Evolutionary conservation across 1,284 basidiomycete genomes (phyloP).

Genomic region (Ceratobasidium sp.): DNA sequence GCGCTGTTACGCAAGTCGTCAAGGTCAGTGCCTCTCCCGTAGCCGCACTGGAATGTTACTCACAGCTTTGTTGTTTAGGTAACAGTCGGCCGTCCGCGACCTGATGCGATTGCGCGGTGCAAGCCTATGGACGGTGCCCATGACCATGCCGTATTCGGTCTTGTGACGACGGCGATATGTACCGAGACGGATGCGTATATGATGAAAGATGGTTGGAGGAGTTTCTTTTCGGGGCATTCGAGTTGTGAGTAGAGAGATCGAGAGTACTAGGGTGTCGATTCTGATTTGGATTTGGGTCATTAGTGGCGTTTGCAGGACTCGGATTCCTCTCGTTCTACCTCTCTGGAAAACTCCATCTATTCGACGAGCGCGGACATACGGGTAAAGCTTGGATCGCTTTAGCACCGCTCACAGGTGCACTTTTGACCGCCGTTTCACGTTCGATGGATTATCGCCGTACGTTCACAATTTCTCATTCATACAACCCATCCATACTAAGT

Average conservation of each 20-base stretch:
- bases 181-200: conserved; percentile 69
- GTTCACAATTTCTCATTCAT: conserved; percentile 49
- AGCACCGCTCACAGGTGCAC: conserved; percentile 79
- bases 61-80: conserved; percentile 46
- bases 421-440: conserved; percentile 89
- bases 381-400: conserved; percentile 88
- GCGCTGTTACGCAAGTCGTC: conserved; percentile 82
- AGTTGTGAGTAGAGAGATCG: conserved; percentile 63
- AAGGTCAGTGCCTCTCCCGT: conserved; percentile 63
- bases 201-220: conserved; percentile 88
- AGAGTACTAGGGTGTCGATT: background rate
- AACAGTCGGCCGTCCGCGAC: conserved; percentile 86
- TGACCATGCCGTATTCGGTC: conserved; percentile 74
- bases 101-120: conserved; percentile 83
- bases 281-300: background rate
- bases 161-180: conserved; percentile 82
- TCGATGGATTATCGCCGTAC: conserved; percentile 89
- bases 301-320: conserved; percentile 91
- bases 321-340: conserved; percentile 91
- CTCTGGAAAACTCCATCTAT: conserved; percentile 91
- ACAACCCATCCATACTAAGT: background rate
- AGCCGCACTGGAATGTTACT: background rate
- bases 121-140: conserved; percentile 71
- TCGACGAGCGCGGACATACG: conserved; percentile 82
- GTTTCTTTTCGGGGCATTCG: conserved; percentile 94